A percentile compares a stretch with the other conserved stretches of the same genome.
Evolutionary conservation across 345 rosid species (phyloP).

Genomic region (Eucalyptus erythrocorys): DNA sequence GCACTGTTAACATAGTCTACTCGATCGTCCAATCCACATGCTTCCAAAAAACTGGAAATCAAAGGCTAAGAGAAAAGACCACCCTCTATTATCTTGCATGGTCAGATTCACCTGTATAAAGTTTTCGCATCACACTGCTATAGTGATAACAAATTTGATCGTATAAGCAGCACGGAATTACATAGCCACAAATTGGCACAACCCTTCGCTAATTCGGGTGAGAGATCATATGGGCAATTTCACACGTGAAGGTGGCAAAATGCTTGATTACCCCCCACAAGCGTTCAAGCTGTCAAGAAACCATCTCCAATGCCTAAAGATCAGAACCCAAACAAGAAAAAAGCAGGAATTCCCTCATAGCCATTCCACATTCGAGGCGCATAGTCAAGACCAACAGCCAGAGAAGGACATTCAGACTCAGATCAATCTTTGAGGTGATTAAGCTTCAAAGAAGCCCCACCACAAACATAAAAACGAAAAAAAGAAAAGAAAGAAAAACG

Average conservation of each 20-base stretch:
- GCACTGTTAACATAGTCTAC: not conserved
- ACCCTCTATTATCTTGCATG: not conserved
- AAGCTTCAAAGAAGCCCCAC: not conserved
- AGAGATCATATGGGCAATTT: not conserved
- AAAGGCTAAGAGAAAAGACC: not conserved
- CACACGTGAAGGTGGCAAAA: not conserved
- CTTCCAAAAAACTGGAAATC: not conserved
- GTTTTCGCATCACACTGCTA: not conserved
- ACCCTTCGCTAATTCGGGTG: not conserved
- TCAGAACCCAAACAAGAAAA: not conserved
- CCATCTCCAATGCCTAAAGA: not conserved
- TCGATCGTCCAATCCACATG: not conserved
- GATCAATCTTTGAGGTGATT: not conserved
- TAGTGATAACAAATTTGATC: not conserved
- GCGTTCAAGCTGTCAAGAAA: not conserved
- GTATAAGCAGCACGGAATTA: not conserved
- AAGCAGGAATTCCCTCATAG: not conserved
- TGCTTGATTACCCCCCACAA: not conserved
- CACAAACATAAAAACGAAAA: not conserved
- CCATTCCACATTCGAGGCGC: not conserved
- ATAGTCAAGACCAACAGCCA: not conserved
- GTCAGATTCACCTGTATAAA: not conserved
- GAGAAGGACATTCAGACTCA: not conserved
- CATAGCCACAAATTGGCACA: not conserved
- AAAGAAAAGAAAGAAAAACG: not conserved